A percentile compares a stretch with the other conserved stretches of the same genome.
phyloP scores from a whole-genome alignment of 352 stramenopile genomes.

The Saprolegnia diclina region DNA sequence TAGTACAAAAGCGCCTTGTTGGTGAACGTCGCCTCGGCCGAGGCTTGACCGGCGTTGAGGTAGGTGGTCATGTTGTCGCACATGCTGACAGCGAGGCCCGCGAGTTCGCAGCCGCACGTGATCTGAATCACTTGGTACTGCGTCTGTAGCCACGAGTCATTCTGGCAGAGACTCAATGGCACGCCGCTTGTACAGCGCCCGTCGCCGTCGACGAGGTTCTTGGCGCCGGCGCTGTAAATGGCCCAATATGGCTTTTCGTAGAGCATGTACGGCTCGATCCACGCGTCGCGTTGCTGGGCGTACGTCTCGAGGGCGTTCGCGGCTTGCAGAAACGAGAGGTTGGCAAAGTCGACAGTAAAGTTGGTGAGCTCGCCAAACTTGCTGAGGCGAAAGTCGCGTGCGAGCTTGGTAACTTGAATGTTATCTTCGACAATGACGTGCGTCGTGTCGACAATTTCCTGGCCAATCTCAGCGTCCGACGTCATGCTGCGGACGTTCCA shows the following conservation, averaged over 20 bases:
- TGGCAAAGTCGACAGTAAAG: constrained; percentile 29
- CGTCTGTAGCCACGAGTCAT: background rate
- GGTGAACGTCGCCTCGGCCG: background rate
- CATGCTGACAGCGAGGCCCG: background rate
- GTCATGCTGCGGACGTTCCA: constrained; percentile 88
- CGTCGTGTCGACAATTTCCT: constrained; percentile 48
- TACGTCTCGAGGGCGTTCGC: constrained; percentile 29
- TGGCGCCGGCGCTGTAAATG: background rate
- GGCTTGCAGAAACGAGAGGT: constrained; percentile 27
- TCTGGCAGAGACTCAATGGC: background rate
- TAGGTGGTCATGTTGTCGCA: background rate
- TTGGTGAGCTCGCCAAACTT: constrained; percentile 51
- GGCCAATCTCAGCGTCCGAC: constrained; percentile 56
- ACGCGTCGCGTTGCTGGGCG: background rate
- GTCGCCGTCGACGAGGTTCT: constrained; percentile 23
- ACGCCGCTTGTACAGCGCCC: constrained; percentile 1
- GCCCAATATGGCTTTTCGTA: constrained; percentile 10
- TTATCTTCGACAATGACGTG: constrained; percentile 29
- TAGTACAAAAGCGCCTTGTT: constrained; percentile 13
- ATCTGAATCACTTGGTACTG: constrained; percentile 16
- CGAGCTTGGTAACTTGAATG: constrained; percentile 38
- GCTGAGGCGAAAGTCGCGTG: constrained; percentile 42
- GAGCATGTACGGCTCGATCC: constrained; percentile 18
- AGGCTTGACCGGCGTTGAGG: background rate
- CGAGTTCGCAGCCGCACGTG: background rate